Conservation (phyloP, 169 alveolate genomes). For the Ichthyophthirius multifiliis region DNA sequence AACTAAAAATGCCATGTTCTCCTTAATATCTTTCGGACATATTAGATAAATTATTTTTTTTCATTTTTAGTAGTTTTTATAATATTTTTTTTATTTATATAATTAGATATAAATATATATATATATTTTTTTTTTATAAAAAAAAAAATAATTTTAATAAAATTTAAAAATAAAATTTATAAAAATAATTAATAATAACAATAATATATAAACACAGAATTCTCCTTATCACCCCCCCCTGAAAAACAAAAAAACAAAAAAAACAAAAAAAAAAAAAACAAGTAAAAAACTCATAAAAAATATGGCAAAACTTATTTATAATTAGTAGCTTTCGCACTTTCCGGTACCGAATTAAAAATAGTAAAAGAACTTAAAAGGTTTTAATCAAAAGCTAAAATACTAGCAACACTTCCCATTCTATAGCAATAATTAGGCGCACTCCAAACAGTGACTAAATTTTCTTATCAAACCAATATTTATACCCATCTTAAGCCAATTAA, state of each 20-base stretch:
- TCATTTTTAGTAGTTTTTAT: too few relatives aligned
- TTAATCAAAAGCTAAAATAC: constrained; percentile 65
- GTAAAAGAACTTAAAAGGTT: constrained; percentile 51
- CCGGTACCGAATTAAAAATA: constrained; percentile 54
- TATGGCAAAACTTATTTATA: background rate
- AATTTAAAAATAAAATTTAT: too few relatives aligned
- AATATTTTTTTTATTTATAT: too few relatives aligned
- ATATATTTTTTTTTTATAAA: too few relatives aligned
- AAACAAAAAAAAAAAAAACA: too few relatives aligned
- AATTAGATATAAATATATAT: too few relatives aligned
- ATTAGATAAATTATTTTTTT: constrained; percentile 1
- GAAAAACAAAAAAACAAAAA: too few relatives aligned
- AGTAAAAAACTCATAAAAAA: constrained; percentile 2
- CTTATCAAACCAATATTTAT: constrained; percentile 89
- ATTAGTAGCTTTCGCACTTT: background rate
- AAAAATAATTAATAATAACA: too few relatives aligned
- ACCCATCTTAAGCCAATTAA: constrained; percentile 99
- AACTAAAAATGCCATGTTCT: constrained; percentile 8
- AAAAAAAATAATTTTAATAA: too few relatives aligned
- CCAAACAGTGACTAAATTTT: constrained; percentile 90
- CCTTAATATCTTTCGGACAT: constrained; percentile 32
- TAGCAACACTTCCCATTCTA: constrained; percentile 82
- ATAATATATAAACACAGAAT: too few relatives aligned
- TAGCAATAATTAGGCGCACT: constrained; percentile 97
- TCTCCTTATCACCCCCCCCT: too few relatives aligned